Percentiles rank a stretch among this genome's conserved stretches.
These are phyloP conservation scores for Russula ochroleuca DNA, from an alignment of 768 basidiomycete genomes.

Conservation along the genomic window DNA sequence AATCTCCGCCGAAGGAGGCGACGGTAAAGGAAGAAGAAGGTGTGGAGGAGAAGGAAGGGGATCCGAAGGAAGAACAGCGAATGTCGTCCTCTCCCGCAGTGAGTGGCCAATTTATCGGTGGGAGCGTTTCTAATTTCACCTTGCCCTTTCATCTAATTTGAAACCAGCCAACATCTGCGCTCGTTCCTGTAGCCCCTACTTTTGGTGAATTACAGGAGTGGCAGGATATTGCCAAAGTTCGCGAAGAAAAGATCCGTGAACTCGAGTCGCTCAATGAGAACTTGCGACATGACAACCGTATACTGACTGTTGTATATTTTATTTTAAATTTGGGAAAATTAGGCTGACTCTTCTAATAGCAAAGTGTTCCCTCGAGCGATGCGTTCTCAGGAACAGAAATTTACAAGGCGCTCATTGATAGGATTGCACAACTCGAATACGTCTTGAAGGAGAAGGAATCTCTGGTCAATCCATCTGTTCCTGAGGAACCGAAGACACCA, in stretches of 20 bases:
- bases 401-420: conserved; percentile 17
- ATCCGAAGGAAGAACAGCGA: conserved; percentile 43
- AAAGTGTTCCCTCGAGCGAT: conserved; percentile 24
- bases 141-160: conserved; percentile 42
- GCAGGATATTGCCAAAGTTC: conserved; percentile 40
- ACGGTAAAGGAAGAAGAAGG: conserved; percentile 23
- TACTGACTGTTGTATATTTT: conserved; percentile 17
- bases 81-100: conserved; percentile 65
- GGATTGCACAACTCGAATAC: conserved; percentile 15
- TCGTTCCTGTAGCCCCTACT: conserved; percentile 35
- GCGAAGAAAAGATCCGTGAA: conserved; percentile 31
- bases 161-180: conserved; percentile 39
- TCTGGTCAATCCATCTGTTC: not conserved
- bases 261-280: conserved; percentile 22
- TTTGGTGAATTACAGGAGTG: conserved; percentile 34
- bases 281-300: conserved; percentile 30
- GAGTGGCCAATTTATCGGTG: conserved; percentile 67
- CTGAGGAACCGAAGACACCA: conserved; percentile 10
- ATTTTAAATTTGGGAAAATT: not conserved
- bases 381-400: conserved; percentile 16
- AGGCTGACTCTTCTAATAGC: conserved; percentile 6
- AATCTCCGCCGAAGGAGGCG: conserved; percentile 12
- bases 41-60: conserved; percentile 29
- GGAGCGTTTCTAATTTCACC: conserved; percentile 46
- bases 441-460: conserved; percentile 23